Base-by-base conservation (phyloP, 2,329 filamentous ascomycete species). In the Xylaria sp. region DNA sequence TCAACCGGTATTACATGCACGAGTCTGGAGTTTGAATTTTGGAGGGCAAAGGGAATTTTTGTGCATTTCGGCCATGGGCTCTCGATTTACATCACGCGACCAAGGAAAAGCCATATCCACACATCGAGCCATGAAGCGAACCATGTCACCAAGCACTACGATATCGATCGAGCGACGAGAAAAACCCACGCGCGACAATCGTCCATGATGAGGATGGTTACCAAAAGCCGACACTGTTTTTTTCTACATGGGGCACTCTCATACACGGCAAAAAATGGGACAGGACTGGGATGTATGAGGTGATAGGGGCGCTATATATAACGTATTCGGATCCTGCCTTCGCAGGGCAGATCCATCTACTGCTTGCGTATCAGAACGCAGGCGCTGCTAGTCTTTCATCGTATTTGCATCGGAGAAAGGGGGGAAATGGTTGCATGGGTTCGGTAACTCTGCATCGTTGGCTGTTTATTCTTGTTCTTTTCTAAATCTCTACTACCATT, bases 21-120 rank as follows among this genome's bases (percentile, higher is more conserved):
- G 53, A 59, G 55, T 61, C 23, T 52, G 59, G 59, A 64, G 60
- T 64, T 62, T 62, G 52, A 58, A 52, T 60, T 57, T 59, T 62
- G 23, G 19, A 55, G 55, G 60, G 62, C 42, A 58, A 53, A 55
- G 57, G 47, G 52, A 49, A 54, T 50, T 57, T 48, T 57, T 57
- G 51, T 59, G 60, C 55, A 60, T 60, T 55, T 53, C 53, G 23
- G 44, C 52, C 56, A 54, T 30, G 44, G 34, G 49, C 23, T 48
- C 55, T 62, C 30, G 58, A 57, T 55, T 48, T 55, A 50, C 39
- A 55, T 49, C 46, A 63, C 53, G 44, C 57, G 57, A 52, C 55
- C 48, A 30, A 30, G 60, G 52, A 56, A 30, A 49, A 54, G 39
- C 39, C 18, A 56, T 37, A 57, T 56, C 54, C 47, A 55, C 53